phyloP scores from a whole-genome alignment of 1,284 basidiomycete species.

The Uromyces viciae-fabae region DNA sequence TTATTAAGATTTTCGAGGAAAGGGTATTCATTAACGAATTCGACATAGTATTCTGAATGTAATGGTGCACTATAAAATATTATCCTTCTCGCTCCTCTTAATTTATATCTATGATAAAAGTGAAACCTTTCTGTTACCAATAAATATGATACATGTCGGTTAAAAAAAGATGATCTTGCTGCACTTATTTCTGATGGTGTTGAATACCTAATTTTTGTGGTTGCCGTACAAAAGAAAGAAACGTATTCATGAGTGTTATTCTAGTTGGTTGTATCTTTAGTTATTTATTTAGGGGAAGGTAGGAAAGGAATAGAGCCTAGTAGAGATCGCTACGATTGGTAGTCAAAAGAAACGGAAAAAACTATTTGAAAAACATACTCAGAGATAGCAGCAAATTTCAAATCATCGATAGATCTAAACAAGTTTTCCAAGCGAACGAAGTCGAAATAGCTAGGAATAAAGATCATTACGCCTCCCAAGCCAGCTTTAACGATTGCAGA shows the following conservation, averaged over 20 bases:
- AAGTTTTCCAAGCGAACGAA: slow-evolving; percentile 86
- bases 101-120: slow-evolving; percentile 81
- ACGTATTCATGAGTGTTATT: not conserved
- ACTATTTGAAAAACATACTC: slow-evolving; percentile 67
- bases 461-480: slow-evolving; percentile 57
- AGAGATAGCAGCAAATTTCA: slow-evolving; percentile 76
- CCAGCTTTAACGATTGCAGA: slow-evolving; percentile 22
- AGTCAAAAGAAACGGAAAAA: not conserved
- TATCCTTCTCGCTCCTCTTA: slow-evolving; percentile 83
- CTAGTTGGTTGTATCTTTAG: not conserved
- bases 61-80: slow-evolving; percentile 89
- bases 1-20: too few species aligned
- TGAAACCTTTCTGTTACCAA: slow-evolving; percentile 94
- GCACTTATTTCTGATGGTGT: slow-evolving; percentile 87
- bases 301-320: too few species aligned
- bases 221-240: not conserved
- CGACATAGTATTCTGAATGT: slow-evolving; percentile 84
- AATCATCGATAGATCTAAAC: slow-evolving; percentile 64
- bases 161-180: slow-evolving; percentile 87
- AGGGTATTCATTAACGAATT: slow-evolving; percentile 61
- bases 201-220: slow-evolving; percentile 67
- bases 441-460: slow-evolving; percentile 93
- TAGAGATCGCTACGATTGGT: not conserved
- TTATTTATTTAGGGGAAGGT: not conserved
- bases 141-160: slow-evolving; percentile 77